Percentiles rank a stretch among this genome's conserved stretches.
These are phyloP conservation scores for Metarhizium rileyi DNA, from an alignment of 2,329 filamentous ascomycete species.

Conservation along the genomic window DNA sequence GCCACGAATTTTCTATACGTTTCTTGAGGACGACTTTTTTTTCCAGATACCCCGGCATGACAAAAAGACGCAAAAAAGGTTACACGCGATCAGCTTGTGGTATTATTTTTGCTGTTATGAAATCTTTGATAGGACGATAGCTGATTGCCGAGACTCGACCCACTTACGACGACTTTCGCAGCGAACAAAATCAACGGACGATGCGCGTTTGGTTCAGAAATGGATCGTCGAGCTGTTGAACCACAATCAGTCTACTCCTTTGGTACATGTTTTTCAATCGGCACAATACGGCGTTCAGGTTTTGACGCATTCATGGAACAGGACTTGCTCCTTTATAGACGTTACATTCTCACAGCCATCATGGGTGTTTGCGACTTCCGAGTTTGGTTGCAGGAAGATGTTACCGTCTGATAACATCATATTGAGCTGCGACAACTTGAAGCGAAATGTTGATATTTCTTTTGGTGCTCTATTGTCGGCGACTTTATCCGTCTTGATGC, in stretches of 20 bases:
- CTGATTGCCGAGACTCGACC: background rate
- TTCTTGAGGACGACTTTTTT: slow-evolving; percentile 21
- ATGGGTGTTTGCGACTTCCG: slow-evolving; percentile 7
- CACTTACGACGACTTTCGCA: background rate
- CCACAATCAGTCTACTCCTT: background rate
- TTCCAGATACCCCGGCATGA: slow-evolving; percentile 31
- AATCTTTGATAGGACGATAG: background rate
- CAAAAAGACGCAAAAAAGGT: slow-evolving; percentile 20
- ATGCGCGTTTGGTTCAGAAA: background rate
- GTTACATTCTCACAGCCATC: background rate
- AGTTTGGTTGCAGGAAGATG: background rate
- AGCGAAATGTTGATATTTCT: background rate
- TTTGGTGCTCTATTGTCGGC: background rate
- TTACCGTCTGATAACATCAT: background rate
- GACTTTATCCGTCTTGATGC: background rate
- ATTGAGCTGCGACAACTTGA: background rate
- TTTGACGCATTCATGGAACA: slow-evolving; percentile 2
- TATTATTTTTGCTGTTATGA: slow-evolving; percentile 12
- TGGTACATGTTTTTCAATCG: slow-evolving; percentile 26
- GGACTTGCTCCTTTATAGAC: background rate
- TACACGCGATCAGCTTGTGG: slow-evolving; percentile 15
- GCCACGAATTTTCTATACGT: slow-evolving; percentile 23
- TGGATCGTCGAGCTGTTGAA: background rate
- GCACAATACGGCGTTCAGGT: slow-evolving; percentile 19
- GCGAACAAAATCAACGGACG: background rate